phyloP scores from a whole-genome alignment of 2,329 filamentous ascomycete species.

The Colletotrichum magnum region DNA sequence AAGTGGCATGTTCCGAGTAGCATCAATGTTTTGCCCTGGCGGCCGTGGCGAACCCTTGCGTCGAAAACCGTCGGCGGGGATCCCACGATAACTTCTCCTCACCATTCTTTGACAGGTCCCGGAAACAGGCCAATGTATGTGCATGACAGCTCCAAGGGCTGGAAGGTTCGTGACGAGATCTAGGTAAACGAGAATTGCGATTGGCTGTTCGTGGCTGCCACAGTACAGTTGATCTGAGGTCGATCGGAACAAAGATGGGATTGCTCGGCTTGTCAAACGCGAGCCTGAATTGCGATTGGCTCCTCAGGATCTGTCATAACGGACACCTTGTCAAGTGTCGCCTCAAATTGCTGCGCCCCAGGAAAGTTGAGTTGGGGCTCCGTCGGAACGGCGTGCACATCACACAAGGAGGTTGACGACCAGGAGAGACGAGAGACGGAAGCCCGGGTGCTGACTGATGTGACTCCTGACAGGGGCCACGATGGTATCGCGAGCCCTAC shows the following conservation, averaged over 20 bases:
- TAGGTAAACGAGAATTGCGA: slow-evolving; percentile 42
- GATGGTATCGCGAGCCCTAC: slow-evolving; percentile 32
- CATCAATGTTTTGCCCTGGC: slow-evolving; percentile 40
- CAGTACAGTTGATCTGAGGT: slow-evolving; percentile 41
- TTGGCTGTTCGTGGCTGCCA: slow-evolving; percentile 44
- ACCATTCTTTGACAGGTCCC: slow-evolving; percentile 39
- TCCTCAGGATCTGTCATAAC: slow-evolving; percentile 47
- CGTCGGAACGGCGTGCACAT: slow-evolving; percentile 39
- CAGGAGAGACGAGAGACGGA: slow-evolving; percentile 40
- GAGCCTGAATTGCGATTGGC: slow-evolving; percentile 52
- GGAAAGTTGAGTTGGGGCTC: slow-evolving; percentile 38
- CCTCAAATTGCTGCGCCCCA: slow-evolving; percentile 41
- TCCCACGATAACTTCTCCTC: slow-evolving; percentile 26
- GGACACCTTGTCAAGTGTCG: slow-evolving; percentile 41
- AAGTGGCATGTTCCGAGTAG: slow-evolving; percentile 41
- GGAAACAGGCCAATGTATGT: slow-evolving; percentile 35
- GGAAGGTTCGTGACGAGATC: slow-evolving; percentile 40
- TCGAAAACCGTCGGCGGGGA: slow-evolving; percentile 19
- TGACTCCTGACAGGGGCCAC: slow-evolving; percentile 21
- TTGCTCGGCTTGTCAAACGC: slow-evolving; percentile 44
- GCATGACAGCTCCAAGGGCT: slow-evolving; percentile 37
- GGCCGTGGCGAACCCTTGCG: slow-evolving; percentile 38
- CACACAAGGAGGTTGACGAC: slow-evolving; percentile 28
- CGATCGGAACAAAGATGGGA: slow-evolving; percentile 43
- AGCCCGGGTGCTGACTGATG: slow-evolving; percentile 40